phyloP scores from a whole-genome alignment of 768 basidiomycete genomes.

The Suillus discolor region DNA sequence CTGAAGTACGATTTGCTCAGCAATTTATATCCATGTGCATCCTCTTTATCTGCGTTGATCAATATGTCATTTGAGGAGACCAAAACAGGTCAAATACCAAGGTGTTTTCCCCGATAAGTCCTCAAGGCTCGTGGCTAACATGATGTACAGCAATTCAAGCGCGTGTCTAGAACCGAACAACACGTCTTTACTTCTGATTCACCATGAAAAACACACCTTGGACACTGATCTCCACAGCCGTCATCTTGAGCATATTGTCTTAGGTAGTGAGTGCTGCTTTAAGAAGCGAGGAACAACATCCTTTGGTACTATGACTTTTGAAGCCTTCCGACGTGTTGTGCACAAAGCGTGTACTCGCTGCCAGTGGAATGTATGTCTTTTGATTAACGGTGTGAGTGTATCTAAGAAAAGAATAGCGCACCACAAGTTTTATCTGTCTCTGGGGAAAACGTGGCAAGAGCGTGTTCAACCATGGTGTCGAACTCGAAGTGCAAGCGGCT shows the following conservation, averaged over 20 bases:
- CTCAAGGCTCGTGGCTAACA: background rate
- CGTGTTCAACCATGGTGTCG: background rate
- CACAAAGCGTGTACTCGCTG: background rate
- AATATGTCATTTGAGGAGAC: background rate
- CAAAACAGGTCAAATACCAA: background rate
- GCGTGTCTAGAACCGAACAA: background rate
- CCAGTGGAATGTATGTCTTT: background rate
- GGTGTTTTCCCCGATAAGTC: background rate
- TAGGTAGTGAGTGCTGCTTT: background rate
- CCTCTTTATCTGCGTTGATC: background rate
- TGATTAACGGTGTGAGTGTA: background rate
- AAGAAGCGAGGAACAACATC: background rate
- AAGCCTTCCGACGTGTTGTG: background rate
- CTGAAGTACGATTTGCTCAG: background rate
- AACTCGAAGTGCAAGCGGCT: background rate
- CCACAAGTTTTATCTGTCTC: background rate
- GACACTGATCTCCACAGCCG: constrained; percentile 1
- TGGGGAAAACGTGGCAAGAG: background rate
- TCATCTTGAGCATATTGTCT: background rate
- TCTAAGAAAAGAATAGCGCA: background rate
- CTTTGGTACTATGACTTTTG: background rate
- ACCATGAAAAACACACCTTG: background rate
- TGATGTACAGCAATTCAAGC: background rate
- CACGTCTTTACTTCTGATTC: background rate
- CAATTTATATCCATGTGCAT: background rate